phyloP scores from a whole-genome alignment of 768 basidiomycete genomes.

The Amanita exitialis region DNA sequence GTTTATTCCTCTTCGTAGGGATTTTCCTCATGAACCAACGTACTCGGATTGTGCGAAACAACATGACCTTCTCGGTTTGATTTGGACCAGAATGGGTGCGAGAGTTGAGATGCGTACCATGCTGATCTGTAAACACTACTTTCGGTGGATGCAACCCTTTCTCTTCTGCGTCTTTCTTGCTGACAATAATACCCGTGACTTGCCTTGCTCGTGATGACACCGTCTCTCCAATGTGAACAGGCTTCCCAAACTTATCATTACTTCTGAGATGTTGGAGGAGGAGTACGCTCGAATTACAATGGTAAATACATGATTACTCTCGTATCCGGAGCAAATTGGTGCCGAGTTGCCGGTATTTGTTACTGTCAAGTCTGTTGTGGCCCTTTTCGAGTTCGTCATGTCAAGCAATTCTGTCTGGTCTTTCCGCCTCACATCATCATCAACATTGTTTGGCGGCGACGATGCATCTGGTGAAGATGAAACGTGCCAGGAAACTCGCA shows the following conservation, averaged over 20 bases:
- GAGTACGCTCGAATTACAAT: too few species aligned
- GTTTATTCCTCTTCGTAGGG: neutral
- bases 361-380: too few species aligned
- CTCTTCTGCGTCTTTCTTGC: conserved; percentile 7
- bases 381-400: neutral
- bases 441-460: neutral
- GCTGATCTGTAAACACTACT: conserved; percentile 6
- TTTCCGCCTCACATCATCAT: neutral
- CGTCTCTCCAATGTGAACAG: neutral
- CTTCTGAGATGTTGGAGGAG: too few species aligned
- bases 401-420: conserved; percentile 3
- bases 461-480: neutral
- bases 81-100: neutral
- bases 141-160: conserved; percentile 6
- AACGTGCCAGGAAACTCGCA: neutral
- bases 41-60: too few species aligned
- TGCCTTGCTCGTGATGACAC: neutral
- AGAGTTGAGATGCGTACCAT: neutral
- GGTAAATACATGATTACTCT: too few species aligned
- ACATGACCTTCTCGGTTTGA: neutral
- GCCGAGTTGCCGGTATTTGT: too few species aligned
- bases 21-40: too few species aligned
- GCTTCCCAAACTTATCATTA: conserved; percentile 2
- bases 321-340: too few species aligned
- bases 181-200: conserved; percentile 4